Percentiles rank a stretch among this genome's conserved stretches.
phyloP scores from a whole-genome alignment of 495 filamentous ascomycete species.

The Penicillium diatomitis region DNA sequence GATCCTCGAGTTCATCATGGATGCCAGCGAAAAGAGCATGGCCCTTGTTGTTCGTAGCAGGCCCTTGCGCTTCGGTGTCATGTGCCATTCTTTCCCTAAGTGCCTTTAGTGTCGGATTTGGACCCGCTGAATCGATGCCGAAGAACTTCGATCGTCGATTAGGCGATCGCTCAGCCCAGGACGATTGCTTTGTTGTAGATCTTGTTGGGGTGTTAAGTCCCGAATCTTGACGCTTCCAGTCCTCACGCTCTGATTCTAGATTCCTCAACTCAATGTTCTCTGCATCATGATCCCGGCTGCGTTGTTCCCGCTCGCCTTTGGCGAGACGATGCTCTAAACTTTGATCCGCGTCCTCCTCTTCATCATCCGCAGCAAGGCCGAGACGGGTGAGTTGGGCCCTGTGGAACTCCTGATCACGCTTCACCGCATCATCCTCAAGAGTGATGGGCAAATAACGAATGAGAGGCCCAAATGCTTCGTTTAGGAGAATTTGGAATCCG shows the following conservation, averaged over 20 bases:
- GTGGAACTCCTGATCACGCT: constrained; percentile 80
- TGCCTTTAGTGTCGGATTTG: constrained; percentile 23
- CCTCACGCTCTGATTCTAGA: constrained; percentile 29
- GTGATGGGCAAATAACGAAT: constrained; percentile 90
- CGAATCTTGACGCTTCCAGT: constrained; percentile 8
- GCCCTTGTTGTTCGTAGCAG: constrained; percentile 44
- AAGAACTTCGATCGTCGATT: constrained; percentile 36
- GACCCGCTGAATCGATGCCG: constrained; percentile 20
- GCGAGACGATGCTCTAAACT: constrained; percentile 40
- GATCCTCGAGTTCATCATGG: constrained; percentile 86
- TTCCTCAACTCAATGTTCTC: constrained; percentile 55
- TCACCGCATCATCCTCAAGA: constrained; percentile 85
- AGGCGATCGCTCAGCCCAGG: constrained; percentile 36
- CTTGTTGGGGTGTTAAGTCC: constrained; percentile 12
- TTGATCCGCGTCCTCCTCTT: constrained; percentile 18
- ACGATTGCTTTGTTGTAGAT: constrained; percentile 17
- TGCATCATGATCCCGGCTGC: constrained; percentile 26
- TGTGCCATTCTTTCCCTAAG: constrained; percentile 31
- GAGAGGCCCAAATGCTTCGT: constrained; percentile 76
- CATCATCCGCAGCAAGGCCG: constrained; percentile 34
- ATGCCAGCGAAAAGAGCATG: constrained; percentile 77
- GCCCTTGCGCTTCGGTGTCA: constrained; percentile 60
- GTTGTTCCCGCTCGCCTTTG: constrained; percentile 27
- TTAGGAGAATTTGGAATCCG: constrained; percentile 76
- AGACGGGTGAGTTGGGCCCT: constrained; percentile 59